Conservation (phyloP, 1,139 yeast genomes). For the Kodamaea ohmeri region DNA sequence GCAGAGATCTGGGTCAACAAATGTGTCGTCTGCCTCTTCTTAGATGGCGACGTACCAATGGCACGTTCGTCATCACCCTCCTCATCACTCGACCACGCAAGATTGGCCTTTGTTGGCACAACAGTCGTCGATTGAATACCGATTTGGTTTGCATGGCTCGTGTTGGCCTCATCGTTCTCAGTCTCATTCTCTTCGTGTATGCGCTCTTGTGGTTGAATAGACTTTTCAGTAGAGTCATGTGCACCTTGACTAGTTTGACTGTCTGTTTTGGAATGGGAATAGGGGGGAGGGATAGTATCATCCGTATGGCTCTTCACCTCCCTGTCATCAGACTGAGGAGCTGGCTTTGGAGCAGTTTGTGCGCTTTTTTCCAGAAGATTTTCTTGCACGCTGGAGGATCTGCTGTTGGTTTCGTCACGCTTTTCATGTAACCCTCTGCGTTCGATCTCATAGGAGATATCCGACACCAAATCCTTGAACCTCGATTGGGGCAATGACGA, state of each 20-base stretch:
- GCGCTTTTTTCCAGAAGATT: too few relatives aligned
- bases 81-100: conserved; percentile 83
- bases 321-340: background rate
- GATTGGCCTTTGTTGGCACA: conserved; percentile 72
- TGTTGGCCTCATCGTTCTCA: conserved; percentile 2
- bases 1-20: conserved; percentile 9
- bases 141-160: conserved; percentile 25
- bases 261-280: background rate
- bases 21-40: conserved; percentile 8
- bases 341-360: background rate
- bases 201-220: conserved; percentile 1
- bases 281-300: too few relatives aligned
- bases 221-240: conserved; percentile 1
- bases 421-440: conserved; percentile 58
- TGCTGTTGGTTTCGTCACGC: conserved; percentile 1
- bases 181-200: conserved; percentile 10
- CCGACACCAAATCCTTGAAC: conserved; percentile 87
- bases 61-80: conserved; percentile 40
- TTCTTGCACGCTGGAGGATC: conserved; percentile 1
- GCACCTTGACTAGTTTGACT: background rate
- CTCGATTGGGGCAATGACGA: conserved; percentile 79
- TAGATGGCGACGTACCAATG: conserved; percentile 2
- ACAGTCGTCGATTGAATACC: conserved; percentile 61
- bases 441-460: conserved; percentile 82
- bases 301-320: background rate